These are phyloP conservation scores for Phytophthora hibernalis DNA, from an alignment of 352 stramenopile genomes.

Conservation along the genomic window DNA sequence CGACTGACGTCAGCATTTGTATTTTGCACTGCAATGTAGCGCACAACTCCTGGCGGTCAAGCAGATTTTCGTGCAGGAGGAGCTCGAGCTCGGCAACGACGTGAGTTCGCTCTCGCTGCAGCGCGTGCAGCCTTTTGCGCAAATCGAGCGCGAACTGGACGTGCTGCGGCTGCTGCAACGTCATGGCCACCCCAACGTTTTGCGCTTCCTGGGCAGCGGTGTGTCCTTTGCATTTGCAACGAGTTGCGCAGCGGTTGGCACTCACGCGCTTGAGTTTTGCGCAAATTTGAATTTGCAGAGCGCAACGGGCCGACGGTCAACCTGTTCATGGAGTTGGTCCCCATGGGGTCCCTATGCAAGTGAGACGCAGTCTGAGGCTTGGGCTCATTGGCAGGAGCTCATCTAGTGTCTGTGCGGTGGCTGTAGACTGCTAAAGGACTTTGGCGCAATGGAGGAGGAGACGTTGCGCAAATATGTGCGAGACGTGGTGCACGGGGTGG, in stretches of 20 bases:
- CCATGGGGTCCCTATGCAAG: constrained; percentile 78
- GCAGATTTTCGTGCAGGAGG: constrained; percentile 86
- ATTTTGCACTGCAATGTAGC: constrained; percentile 30
- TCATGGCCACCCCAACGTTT: constrained; percentile 60
- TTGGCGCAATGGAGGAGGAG: constrained; percentile 73
- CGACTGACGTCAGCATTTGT: constrained; percentile 6
- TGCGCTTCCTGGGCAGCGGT: constrained; percentile 69
- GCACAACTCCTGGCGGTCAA: constrained; percentile 90
- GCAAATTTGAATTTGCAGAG: constrained; percentile 36
- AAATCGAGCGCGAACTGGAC: constrained; percentile 67
- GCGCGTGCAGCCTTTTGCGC: constrained; percentile 53
- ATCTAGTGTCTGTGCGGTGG: neutral
- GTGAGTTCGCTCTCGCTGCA: constrained; percentile 66
- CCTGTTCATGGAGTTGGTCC: constrained; percentile 91
- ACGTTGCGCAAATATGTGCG: constrained; percentile 63
- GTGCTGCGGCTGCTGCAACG: constrained; percentile 52
- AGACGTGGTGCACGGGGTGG: constrained; percentile 69
- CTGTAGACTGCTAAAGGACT: constrained; percentile 79
- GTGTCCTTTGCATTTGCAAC: constrained; percentile 5
- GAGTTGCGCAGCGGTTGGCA: neutral
- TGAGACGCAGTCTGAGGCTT: constrained; percentile 16
- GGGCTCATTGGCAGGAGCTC: neutral
- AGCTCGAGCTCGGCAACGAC: constrained; percentile 73
- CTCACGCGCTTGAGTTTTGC: neutral
- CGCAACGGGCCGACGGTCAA: constrained; percentile 57